Percentiles rank a stretch among this genome's conserved stretches.
Conservation (phyloP, 768 basidiomycete species). For the Boletus barrowsii region DNA sequence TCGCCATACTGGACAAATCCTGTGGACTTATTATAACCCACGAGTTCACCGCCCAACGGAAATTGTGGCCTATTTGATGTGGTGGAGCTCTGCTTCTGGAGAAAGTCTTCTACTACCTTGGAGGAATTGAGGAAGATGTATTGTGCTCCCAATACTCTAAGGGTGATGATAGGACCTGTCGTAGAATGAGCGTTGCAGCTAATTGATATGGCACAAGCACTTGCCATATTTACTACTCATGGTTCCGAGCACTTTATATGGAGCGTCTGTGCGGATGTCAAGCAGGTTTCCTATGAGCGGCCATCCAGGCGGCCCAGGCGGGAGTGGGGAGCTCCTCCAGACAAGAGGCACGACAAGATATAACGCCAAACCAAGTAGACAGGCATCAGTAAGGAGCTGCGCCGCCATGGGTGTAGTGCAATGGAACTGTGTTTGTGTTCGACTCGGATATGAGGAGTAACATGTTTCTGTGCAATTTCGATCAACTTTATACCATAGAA, state of each 20-base stretch:
- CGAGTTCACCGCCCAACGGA: slow-evolving; percentile 25
- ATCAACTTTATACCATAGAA: too few relatives aligned
- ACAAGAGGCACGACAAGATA: too few relatives aligned
- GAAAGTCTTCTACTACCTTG: slow-evolving; percentile 25
- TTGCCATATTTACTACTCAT: slow-evolving; percentile 43
- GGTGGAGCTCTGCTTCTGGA: slow-evolving; percentile 8
- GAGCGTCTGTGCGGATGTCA: slow-evolving; percentile 50
- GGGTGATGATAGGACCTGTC: neutral
- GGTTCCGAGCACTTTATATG: slow-evolving; percentile 48
- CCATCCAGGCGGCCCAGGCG: slow-evolving; percentile 12
- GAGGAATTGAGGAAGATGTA: slow-evolving; percentile 49
- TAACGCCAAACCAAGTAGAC: too few relatives aligned
- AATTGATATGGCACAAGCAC: slow-evolving; percentile 4
- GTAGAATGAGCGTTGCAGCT: slow-evolving; percentile 6
- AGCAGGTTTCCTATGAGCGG: slow-evolving; percentile 53
- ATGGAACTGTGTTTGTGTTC: too few relatives aligned
- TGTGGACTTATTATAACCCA: neutral
- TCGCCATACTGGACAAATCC: slow-evolving; percentile 8
- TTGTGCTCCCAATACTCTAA: slow-evolving; percentile 38
- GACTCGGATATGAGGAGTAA: too few relatives aligned
- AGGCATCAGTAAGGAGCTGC: too few relatives aligned
- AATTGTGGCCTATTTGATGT: slow-evolving; percentile 3
- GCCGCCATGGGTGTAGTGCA: too few relatives aligned
- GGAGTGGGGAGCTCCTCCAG: neutral
- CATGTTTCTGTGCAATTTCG: too few relatives aligned